Percentiles rank a stretch among this genome's conserved stretches.
These are phyloP conservation scores for Colletotrichum graminicola DNA, from an alignment of 2,329 filamentous ascomycete species.

Conservation along the genomic window DNA sequence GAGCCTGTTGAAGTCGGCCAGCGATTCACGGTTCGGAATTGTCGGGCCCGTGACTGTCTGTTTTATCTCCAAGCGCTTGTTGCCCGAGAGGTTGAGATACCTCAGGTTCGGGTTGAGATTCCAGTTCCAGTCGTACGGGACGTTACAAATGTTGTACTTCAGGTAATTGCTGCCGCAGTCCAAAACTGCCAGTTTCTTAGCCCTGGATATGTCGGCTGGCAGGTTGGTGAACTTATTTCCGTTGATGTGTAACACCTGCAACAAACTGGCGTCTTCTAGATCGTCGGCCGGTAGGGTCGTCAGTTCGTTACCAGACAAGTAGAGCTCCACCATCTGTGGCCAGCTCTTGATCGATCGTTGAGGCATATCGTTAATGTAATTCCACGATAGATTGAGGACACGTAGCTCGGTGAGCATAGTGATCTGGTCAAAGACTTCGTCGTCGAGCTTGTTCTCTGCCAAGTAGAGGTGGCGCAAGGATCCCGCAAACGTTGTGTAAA, in stretches of 20 bases:
- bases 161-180: conserved; percentile 95
- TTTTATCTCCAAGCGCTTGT: conserved; percentile 94
- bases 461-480: conserved; percentile 87
- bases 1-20: conserved; percentile 89
- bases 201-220: conserved; percentile 93
- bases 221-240: conserved; percentile 98
- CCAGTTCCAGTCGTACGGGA: conserved; percentile 99
- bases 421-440: conserved; percentile 95
- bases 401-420: conserved; percentile 85
- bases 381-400: conserved; percentile 93
- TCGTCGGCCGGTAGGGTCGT: conserved; percentile 94
- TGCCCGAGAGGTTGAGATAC: conserved; percentile 96
- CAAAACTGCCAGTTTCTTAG: conserved; percentile 89
- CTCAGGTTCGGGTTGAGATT: conserved; percentile 96
- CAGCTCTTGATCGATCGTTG: conserved; percentile 88
- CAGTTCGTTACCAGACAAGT: conserved; percentile 94
- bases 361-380: conserved; percentile 92
- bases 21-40: conserved; percentile 74
- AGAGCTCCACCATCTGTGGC: conserved; percentile 91
- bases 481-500: conserved; percentile 88
- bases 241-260: conserved; percentile 95
- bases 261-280: conserved; percentile 86
- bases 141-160: conserved; percentile 99
- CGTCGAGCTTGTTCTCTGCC: conserved; percentile 93
- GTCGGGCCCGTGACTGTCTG: conserved; percentile 68